phyloP scores from a whole-genome alignment of 2,329 filamentous ascomycete genomes.

The Sordariomycetes sp. region DNA sequence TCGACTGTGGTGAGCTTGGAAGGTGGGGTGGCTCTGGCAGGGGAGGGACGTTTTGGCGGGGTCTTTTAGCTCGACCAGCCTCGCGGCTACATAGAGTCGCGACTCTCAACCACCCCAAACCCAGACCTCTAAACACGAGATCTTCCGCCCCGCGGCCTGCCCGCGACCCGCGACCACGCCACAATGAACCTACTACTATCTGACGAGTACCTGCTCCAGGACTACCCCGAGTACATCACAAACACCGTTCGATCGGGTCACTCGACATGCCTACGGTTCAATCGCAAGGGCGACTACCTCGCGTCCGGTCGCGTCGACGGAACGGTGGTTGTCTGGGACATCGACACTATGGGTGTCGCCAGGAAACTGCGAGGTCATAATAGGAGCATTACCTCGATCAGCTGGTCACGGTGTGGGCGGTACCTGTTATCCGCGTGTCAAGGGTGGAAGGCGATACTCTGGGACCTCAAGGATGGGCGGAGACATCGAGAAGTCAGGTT shows the following conservation, averaged over 20 bases:
- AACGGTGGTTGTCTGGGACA: slow-evolving; percentile 88
- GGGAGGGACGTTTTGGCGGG: background rate
- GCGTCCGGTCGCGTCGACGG: slow-evolving; percentile 91
- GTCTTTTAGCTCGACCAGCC: background rate
- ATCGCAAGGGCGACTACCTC: slow-evolving; percentile 84
- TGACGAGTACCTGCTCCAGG: slow-evolving; percentile 53
- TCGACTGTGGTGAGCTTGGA: background rate
- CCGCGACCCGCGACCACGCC: background rate
- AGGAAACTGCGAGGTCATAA: slow-evolving; percentile 89
- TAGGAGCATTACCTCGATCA: slow-evolving; percentile 83
- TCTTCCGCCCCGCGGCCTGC: background rate
- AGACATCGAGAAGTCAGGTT: slow-evolving; percentile 78
- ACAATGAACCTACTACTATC: slow-evolving; percentile 46
- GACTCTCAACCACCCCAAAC: background rate
- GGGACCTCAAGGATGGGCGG: slow-evolving; percentile 66
- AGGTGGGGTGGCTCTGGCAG: background rate
- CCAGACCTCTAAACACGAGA: background rate
- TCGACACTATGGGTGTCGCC: slow-evolving; percentile 94
- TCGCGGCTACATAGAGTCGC: background rate
- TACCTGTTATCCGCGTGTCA: slow-evolving; percentile 89
- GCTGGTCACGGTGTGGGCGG: slow-evolving; percentile 85
- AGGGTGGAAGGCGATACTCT: slow-evolving; percentile 92
- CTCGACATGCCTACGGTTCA: slow-evolving; percentile 67
- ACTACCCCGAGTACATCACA: slow-evolving; percentile 83
- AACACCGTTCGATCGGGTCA: slow-evolving; percentile 68